A percentile compares a stretch with the other conserved stretches of the same genome.
These are phyloP conservation scores for Cenchrus fungigraminus DNA, from an alignment of 176 grass and related monocot genomes.

Conservation along the genomic window DNA sequence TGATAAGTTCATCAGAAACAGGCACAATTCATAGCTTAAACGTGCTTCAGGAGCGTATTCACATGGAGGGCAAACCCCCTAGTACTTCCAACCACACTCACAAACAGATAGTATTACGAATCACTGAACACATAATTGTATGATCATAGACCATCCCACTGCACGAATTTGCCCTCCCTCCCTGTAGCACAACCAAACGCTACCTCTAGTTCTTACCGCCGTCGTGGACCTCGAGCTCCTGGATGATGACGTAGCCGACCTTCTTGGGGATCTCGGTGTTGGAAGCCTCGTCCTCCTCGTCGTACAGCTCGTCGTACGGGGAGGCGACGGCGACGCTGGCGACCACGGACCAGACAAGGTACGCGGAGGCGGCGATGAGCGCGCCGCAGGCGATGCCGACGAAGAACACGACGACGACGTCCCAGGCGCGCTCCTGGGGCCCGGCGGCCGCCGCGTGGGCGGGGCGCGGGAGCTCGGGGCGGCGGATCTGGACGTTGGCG, in stretches of 20 bases:
- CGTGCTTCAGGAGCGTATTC: conserved; percentile 31
- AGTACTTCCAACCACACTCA: not conserved
- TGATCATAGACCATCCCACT: not conserved
- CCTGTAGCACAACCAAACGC: conserved; percentile 34
- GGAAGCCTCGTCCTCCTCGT: conserved; percentile 46
- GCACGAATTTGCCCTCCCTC: not conserved
- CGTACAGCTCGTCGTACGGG: conserved; percentile 55
- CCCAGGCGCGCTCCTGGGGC: conserved; percentile 62
- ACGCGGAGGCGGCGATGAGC: conserved; percentile 71
- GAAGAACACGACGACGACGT: conserved; percentile 60
- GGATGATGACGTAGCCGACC: conserved; percentile 65
- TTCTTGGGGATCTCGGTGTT: conserved; percentile 74
- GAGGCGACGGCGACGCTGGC: conserved; percentile 41
- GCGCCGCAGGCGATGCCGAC: conserved; percentile 73
- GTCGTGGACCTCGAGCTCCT: conserved; percentile 38
- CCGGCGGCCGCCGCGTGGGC: conserved; percentile 25
- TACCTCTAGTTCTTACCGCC: conserved; percentile 66
- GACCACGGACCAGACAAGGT: conserved; percentile 63
- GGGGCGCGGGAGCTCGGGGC: conserved; percentile 39
- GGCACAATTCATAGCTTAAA: conserved; percentile 26
- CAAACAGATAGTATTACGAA: conserved; percentile 15
- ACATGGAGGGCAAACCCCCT: conserved; percentile 28
- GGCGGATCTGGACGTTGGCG: conserved; percentile 59
- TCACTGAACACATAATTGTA: not conserved
- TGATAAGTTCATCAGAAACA: conserved; percentile 30